Base-by-base conservation (phyloP, 106 monocot genomes). In the Ottelia alismoides region DNA sequence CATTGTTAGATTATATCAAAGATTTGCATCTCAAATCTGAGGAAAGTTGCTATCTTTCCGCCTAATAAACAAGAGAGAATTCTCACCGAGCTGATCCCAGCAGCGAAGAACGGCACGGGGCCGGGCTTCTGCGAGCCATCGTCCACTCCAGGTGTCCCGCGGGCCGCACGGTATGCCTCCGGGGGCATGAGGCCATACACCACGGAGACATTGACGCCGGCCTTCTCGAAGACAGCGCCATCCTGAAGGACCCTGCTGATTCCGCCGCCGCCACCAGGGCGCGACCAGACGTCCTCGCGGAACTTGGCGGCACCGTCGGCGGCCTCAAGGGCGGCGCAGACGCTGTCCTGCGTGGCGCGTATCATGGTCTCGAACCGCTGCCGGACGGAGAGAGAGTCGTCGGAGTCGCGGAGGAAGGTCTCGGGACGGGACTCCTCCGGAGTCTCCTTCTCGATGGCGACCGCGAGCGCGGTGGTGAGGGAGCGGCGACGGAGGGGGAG, bases 101-200 rank as follows among this genome's bases (percentile, higher is more conserved):
- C 96, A 28, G 96, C 96, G 23, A 98, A 98, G 69, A 98, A 98
- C 2, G 96, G 96, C 24, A 98, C 70, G 1, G 89, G 85, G 20
- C 89, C 89, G 1, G 74, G 66, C 48, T 90, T 89, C 40, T 16
- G 6, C 40, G 40, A n/a, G 18, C 56, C 67, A 44, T 35, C 45
- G 31, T 55, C 70, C 5, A 10, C 60, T 16, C 43, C 56, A 10
- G 46, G 46, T 6, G 45, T 73, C 6, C 84, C 88, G 63, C 83
- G 89, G 52, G 98, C 98, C 0, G 98, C 98, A 24, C 90, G 58
- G 57, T 98, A 98, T 0, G 98, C 98, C 22, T 98, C 98, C 11
- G 98, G 98, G 0, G 98, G 98, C 90, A 98, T 98, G 45, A 83
- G 63, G n/a, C 98, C 98, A 31, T 98, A 98, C 9, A 98, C 98